Evolutionary conservation across 257 asterid species (phyloP), one percentile per base, ranked within the genome.

Genomic region (Nicotiana attenuata): DNA sequence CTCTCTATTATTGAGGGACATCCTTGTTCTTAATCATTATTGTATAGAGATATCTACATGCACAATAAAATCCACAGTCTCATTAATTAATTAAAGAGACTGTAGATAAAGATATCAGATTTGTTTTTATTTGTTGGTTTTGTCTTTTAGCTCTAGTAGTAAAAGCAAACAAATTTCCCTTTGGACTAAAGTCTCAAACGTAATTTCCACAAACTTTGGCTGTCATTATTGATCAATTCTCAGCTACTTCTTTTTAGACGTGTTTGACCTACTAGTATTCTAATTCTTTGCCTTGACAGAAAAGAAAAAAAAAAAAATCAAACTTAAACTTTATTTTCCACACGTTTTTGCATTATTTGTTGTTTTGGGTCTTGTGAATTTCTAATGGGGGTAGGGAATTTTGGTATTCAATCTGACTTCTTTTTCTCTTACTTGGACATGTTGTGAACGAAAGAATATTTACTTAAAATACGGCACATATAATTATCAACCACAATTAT

Each of bases 1-100:
- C 80, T 29, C 63, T 75, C 80, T 50, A 75, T 75, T 50, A 75
- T 75, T 50, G 80, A 75, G 80, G 80, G 64, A 50, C 80, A 75
- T 75, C 26, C 26, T 50, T 26, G 26, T 75, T 75, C 63, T 75
- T 75, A 1, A 71, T 45, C 3, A 68, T 35, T n/a, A 35, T 35
- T 68, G 8, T 47, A 10, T n/a, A 2, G 26, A 24, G 10, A 47
- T 24, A n/a, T n/a, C n/a, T n/a, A 75, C 45, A 50, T 75, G 63
- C 24, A 50, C 63, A 47, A 50, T 75, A 7, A 75, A 50, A 24
- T 75, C 15, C 24, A 75, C 26, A 41, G 5, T 50, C 24, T 50
- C 64, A 75, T 75, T 50, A 24, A 75, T 75, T 50, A 15, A 75
- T 50, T 15, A 75, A 50, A 26, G 45, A 0, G 20, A 5, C 0